Evolutionary conservation across 164 flowering plant species (phyloP), one percentile per base, ranked within the genome.

Genomic region (Vitis labrusca): DNA sequence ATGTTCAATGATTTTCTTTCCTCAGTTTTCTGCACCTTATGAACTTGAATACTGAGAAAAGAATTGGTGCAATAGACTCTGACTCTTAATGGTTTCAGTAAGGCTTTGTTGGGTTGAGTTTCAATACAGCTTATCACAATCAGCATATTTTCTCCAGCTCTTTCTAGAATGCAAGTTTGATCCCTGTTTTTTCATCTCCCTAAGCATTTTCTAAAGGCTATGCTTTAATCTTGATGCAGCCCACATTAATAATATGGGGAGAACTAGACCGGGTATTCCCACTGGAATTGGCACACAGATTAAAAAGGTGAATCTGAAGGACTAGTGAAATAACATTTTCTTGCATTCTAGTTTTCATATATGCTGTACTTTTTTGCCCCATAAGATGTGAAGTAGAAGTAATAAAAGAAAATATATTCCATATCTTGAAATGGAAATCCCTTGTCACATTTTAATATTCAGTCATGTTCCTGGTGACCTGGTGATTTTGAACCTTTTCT

Each of bases 201-300:
- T 1, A 19, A 17, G 15, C 63, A 12, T 63, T 30, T 63, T 57
- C 53, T 29, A 10, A 68, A 27, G 32, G 57, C 16, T 37, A 3
- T 57, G 10, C 52, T 54, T 61, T 70, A 23, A 52, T 49, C 13
- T 61, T 63, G 50, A 49, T 79, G 82, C 77, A 87, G 91, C 80
- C 85, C 5, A 81, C 86, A 12, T 53, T 82, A n/a, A 75, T 85
- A 15, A 74, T 87, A 9, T 87, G 91, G 91, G 91, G 91, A 66
- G 91, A 87, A 29, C 64, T 83, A 5, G 91, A 87, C 74, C 72
- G 69, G 67, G 19, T 87, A 23, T 85, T 87, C 72, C 89, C 91
- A 1, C 29, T 78, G 50, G 87, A 87, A 71, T 64, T 87, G 76
- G 91, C 80, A 5, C 74, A 87, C 73, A 77, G 89, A 71, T 73